Conservation (phyloP, 108 stramenopile species). For the Pseudonitzschia pungens region DNA sequence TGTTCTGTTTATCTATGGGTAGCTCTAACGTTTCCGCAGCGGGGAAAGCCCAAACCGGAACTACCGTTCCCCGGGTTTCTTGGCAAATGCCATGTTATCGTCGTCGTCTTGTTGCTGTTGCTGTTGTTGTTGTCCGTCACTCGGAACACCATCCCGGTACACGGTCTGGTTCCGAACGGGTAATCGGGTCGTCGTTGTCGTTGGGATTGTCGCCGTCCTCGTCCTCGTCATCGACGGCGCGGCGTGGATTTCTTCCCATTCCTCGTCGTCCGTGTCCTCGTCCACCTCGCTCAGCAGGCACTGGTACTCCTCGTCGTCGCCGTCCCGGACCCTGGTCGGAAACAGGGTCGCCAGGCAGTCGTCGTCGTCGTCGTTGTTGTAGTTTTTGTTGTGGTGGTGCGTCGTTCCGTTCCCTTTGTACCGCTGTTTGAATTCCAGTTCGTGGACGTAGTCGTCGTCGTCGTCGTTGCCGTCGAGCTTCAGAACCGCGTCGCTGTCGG, state of each 20-base stretch:
- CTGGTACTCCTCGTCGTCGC: conserved; percentile 37
- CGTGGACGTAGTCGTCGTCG: conserved; percentile 45
- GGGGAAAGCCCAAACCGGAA: too few relatives aligned
- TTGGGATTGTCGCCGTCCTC: neutral
- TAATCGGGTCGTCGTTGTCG: conserved; percentile 1
- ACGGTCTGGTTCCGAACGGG: too few relatives aligned
- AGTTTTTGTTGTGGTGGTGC: neutral
- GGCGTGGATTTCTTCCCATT: conserved; percentile 9
- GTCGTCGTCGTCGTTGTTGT: conserved; percentile 8
- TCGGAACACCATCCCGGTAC: too few relatives aligned
- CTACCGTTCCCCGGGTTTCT: neutral
- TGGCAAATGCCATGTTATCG: neutral
- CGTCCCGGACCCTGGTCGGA: conserved; percentile 17
- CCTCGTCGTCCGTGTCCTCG: conserved; percentile 19
- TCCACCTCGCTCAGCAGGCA: conserved; percentile 35
- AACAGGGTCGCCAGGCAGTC: conserved; percentile 13
- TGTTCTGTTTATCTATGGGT: too few relatives aligned
- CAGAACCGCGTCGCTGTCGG: conserved; percentile 10
- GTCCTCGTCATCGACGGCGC: neutral
- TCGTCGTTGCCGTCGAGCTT: conserved; percentile 26
- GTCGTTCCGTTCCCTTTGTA: neutral
- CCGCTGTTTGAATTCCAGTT: conserved; percentile 51
- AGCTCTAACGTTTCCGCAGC: too few relatives aligned
- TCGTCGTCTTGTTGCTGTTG: too few relatives aligned
- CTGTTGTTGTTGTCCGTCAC: too few relatives aligned